Conservation (phyloP, 73 alveolate genomes). For the Chromera velia region DNA sequence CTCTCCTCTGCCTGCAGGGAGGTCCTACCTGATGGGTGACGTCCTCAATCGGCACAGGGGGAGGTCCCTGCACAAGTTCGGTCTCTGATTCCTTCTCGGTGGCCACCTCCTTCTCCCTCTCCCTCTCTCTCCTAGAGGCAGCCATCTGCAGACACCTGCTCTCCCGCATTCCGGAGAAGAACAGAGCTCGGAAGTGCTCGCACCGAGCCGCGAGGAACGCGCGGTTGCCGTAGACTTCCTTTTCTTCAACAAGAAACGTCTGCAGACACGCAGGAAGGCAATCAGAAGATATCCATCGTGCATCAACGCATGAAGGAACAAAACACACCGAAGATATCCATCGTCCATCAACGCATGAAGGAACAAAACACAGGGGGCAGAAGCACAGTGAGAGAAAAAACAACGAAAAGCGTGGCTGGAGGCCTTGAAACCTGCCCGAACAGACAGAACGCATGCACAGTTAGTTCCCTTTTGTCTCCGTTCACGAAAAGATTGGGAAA, state of each 20-base stretch:
- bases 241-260: conserved; percentile 11
- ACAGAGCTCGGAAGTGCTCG: conserved; percentile 50
- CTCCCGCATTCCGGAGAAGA: conserved; percentile 54
- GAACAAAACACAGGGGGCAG: too few relatives aligned
- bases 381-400: too few relatives aligned
- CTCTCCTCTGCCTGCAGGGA: too few relatives aligned
- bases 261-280: not conserved
- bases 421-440: conserved; percentile 8
- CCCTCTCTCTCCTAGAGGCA: too few relatives aligned
- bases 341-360: conserved; percentile 35
- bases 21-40: conserved; percentile 15
- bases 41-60: not conserved
- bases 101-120: too few relatives aligned
- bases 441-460: too few relatives aligned
- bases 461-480: too few relatives aligned
- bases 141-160: too few relatives aligned
- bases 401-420: not conserved
- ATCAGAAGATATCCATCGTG: conserved; percentile 5
- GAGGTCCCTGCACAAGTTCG: not conserved
- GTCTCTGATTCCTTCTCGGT: too few relatives aligned
- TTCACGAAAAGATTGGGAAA: too few relatives aligned
- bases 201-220: conserved; percentile 52
- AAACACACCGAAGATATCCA: too few relatives aligned
- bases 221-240: conserved; percentile 13
- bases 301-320: not conserved